These are phyloP conservation scores for Peronospora farinosa DNA, from an alignment of 352 stramenopile species.

Conservation along the genomic window DNA sequence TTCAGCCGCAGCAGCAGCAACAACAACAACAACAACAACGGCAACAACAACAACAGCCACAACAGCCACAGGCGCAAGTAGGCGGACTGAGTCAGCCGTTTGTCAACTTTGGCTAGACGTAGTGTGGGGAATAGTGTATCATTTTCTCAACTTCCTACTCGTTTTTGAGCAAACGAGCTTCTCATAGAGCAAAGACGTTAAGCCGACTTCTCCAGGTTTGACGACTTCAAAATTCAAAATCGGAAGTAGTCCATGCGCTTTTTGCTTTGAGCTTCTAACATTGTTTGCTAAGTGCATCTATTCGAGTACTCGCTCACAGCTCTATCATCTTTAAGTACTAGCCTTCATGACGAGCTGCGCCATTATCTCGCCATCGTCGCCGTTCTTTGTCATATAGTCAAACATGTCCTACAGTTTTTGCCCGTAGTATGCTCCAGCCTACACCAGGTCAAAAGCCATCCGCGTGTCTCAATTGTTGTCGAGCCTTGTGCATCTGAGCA, in stretches of 20 bases:
- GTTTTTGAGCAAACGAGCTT: neutral
- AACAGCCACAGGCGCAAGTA: conserved; percentile 38
- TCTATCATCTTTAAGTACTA: too few relatives aligned
- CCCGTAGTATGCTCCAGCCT: too few relatives aligned
- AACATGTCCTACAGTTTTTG: too few relatives aligned
- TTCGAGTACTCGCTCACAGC: too few relatives aligned
- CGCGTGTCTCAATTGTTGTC: too few relatives aligned
- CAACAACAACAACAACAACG: conserved; percentile 15
- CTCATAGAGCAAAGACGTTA: conserved; percentile 26
- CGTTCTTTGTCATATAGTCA: too few relatives aligned
- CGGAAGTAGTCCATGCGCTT: conserved; percentile 24
- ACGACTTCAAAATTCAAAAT: conserved; percentile 14
- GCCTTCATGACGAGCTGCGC: too few relatives aligned
- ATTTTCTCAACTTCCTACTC: conserved; percentile 1
- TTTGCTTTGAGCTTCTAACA: neutral
- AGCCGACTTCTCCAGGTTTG: conserved; percentile 4
- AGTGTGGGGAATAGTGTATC: conserved; percentile 31
- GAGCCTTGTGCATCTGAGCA: too few relatives aligned
- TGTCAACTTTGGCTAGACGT: conserved; percentile 52
- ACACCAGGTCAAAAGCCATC: too few relatives aligned
- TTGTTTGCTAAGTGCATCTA: neutral
- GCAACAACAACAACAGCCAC: conserved; percentile 31
- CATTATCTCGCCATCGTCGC: too few relatives aligned
- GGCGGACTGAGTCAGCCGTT: conserved; percentile 71
- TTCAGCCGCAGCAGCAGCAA: conserved; percentile 36